A percentile compares a stretch with the other conserved stretches of the same genome.
Conservation (phyloP, 2,329 filamentous ascomycete species). For the Alternaria ventricosa region DNA sequence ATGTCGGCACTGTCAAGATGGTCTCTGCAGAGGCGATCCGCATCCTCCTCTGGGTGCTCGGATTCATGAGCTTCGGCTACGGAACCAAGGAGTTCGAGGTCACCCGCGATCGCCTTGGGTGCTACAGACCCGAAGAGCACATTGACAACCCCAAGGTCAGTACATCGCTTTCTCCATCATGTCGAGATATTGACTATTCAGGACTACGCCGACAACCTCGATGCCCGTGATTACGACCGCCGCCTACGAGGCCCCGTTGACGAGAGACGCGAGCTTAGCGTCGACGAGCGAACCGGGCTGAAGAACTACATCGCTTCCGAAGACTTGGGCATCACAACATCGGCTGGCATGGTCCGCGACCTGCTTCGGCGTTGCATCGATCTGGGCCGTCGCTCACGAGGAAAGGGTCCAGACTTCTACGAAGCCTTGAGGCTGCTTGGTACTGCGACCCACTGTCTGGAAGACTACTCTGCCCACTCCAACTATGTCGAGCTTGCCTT, state of each 20-base stretch:
- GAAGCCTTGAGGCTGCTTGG: slow-evolving; percentile 87
- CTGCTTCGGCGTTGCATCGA: slow-evolving; percentile 78
- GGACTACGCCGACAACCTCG: slow-evolving; percentile 86
- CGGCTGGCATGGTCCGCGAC: slow-evolving; percentile 75
- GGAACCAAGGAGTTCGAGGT: slow-evolving; percentile 87
- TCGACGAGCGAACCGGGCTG: slow-evolving; percentile 71
- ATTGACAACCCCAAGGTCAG: slow-evolving; percentile 73
- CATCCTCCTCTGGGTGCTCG: slow-evolving; percentile 84
- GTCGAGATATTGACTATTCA: slow-evolving; percentile 15
- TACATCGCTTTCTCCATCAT: background rate
- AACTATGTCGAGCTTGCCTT: slow-evolving; percentile 91
- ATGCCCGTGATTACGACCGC: slow-evolving; percentile 81
- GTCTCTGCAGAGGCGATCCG: slow-evolving; percentile 91
- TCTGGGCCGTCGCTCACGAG: slow-evolving; percentile 76
- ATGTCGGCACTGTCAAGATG: slow-evolving; percentile 89
- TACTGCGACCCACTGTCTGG: slow-evolving; percentile 87
- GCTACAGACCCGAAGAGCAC: slow-evolving; percentile 75
- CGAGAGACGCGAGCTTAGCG: slow-evolving; percentile 75
- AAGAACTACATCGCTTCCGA: slow-evolving; percentile 98
- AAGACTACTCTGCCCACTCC: slow-evolving; percentile 89
- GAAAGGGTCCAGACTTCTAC: slow-evolving; percentile 78
- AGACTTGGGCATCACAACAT: slow-evolving; percentile 77
- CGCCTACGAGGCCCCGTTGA: slow-evolving; percentile 84
- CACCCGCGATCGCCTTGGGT: slow-evolving; percentile 77
- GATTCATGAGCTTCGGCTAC: slow-evolving; percentile 87